A percentile compares a stretch with the other conserved stretches of the same genome.
Conservation (phyloP, 2,329 filamentous ascomycete species). For the Xylariaceae sp. region DNA sequence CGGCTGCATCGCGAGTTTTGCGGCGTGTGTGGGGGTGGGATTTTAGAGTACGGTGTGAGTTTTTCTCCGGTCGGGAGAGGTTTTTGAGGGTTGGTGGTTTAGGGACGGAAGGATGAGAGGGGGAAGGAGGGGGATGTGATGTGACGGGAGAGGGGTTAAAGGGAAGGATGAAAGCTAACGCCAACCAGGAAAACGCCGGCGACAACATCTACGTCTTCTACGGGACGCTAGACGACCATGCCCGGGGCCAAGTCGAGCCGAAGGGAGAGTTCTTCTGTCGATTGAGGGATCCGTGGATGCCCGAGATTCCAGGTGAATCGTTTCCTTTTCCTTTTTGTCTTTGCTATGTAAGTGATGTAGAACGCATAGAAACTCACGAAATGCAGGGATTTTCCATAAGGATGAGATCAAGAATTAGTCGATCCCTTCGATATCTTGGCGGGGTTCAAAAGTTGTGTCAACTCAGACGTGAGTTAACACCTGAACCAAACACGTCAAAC, state of each 20-base stretch:
- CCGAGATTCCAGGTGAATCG: conserved; percentile 20
- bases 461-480: not conserved
- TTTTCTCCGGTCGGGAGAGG: no score
- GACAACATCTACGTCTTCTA: conserved; percentile 31
- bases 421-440: no score
- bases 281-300: conserved; percentile 30
- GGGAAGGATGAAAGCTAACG: not conserved
- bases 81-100: no score
- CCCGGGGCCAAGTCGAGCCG: conserved; percentile 27
- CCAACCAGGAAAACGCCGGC: conserved; percentile 24
- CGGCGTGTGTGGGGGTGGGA: conserved; percentile 44
- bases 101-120: no score
- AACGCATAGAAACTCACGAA: not conserved
- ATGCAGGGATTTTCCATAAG: conserved; percentile 25
- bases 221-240: conserved; percentile 29
- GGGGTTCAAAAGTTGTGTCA: not conserved
- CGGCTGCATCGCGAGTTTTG: conserved; percentile 49
- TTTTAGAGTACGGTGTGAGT: conserved; percentile 46
- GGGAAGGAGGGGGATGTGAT: no score
- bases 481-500: not conserved
- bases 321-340: not conserved
- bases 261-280: conserved; percentile 32
- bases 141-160: no score
- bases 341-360: not conserved
- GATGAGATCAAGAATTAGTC: conserved; percentile 24